Conservation (phyloP, 192 early-diverging fungal species). For the Coemansia umbellata region DNA sequence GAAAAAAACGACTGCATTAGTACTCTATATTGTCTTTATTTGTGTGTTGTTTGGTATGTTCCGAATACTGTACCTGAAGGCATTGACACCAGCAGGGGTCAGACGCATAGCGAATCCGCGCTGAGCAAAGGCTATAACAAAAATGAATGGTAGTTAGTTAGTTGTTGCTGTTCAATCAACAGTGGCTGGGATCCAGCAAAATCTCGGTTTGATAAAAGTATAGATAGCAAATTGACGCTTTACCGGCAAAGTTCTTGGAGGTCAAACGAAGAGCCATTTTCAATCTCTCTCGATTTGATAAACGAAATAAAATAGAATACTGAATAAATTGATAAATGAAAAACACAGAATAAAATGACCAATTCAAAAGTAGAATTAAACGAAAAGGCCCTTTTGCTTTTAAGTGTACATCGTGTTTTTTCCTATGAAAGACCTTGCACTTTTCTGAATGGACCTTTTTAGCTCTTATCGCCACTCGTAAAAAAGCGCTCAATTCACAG, state of each 20-base stretch:
- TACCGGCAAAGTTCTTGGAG: conserved; percentile 44
- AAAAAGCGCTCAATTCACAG: too few species aligned
- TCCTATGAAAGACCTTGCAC: too few species aligned
- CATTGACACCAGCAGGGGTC: conserved; percentile 37
- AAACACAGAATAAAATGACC: conserved; percentile 3
- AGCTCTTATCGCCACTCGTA: too few species aligned
- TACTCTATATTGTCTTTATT: not conserved
- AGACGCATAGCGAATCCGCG: conserved; percentile 44
- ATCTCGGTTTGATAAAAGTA: too few species aligned
- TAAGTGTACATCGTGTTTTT: too few species aligned
- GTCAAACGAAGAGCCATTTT: conserved; percentile 41
- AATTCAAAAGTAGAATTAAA: too few species aligned
- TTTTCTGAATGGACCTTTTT: too few species aligned
- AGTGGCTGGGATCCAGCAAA: not conserved
- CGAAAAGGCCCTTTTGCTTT: too few species aligned
- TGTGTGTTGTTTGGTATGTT: not conserved
- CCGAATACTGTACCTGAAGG: conserved; percentile 25
- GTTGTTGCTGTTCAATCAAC: too few species aligned
- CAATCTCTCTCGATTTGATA: conserved; percentile 2
- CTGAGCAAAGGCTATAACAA: conserved; percentile 42
- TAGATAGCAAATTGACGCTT: not conserved
- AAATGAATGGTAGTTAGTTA: not conserved
- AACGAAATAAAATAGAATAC: not conserved
- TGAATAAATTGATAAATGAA: not conserved
- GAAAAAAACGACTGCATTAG: not conserved